A percentile compares a stretch with the other conserved stretches of the same genome.
Evolutionary conservation across 768 basidiomycete genomes (phyloP).

Genomic region (Tylopilus vinaceipallidus): DNA sequence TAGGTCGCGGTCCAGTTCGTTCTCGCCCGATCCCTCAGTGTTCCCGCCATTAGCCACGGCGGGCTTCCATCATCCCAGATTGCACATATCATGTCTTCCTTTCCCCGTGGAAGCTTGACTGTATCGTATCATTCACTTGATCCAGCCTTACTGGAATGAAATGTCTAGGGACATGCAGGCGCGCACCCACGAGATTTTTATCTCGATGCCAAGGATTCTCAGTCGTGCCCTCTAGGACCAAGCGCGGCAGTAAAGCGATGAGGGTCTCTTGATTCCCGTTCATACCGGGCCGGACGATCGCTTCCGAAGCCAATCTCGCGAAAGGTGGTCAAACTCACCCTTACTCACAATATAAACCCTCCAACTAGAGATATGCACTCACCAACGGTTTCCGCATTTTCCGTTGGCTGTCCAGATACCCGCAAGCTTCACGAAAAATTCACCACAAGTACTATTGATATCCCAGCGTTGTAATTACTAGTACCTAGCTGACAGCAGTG

Average conservation of each 20-base stretch:
- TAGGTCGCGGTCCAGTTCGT: too few species aligned
- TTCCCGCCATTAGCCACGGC: too few species aligned
- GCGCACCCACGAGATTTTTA: constrained; percentile 3
- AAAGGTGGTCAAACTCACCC: neutral
- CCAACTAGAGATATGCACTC: neutral
- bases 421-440: neutral
- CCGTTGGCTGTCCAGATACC: neutral
- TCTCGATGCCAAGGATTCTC: neutral
- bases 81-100: neutral
- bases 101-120: neutral
- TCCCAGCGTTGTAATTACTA: too few species aligned
- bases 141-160: neutral
- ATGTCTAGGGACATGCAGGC: neutral
- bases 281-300: neutral
- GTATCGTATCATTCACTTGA: too few species aligned
- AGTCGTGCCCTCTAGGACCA: neutral
- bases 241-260: neutral
- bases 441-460: neutral
- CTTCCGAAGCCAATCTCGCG: neutral
- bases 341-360: neutral
- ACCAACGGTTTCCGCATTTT: neutral
- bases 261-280: neutral
- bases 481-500: too few species aligned
- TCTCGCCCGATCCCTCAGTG: too few species aligned
- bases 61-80: too few species aligned